phyloP scores from a whole-genome alignment of 139 green algal genomes.

The Chlamydomonas urium region DNA sequence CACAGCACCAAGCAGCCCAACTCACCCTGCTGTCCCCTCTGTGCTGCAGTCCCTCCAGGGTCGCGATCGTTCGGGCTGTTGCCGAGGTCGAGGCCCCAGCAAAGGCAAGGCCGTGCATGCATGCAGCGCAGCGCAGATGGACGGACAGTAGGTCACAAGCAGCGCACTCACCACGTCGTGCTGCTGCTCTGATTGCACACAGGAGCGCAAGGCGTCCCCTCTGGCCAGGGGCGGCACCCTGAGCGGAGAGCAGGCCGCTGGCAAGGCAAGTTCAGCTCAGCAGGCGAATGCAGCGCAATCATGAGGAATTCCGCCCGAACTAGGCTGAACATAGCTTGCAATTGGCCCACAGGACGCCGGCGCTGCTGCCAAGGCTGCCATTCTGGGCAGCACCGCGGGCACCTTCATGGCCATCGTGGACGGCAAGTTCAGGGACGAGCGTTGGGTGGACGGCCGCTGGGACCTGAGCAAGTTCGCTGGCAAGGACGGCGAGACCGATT shows the following conservation, averaged over 20 bases:
- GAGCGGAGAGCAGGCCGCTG: constrained; percentile 55
- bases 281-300: neutral
- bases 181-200: neutral
- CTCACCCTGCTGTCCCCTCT: no score
- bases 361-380: constrained; percentile 21
- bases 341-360: constrained; percentile 40
- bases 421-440: constrained; percentile 76
- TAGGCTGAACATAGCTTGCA: neutral
- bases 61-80: constrained; percentile 1
- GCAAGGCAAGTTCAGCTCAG: constrained; percentile 52
- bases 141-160: no score
- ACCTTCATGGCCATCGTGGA: constrained; percentile 60
- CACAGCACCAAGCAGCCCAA: no score
- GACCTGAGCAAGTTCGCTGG: constrained; percentile 55
- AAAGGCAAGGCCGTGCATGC: neutral
- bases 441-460: constrained; percentile 80
- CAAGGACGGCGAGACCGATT: constrained; percentile 35
- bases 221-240: constrained; percentile 71
- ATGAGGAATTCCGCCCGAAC: neutral
- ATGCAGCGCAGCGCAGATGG: neutral
- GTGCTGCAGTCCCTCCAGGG: no score
- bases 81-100: constrained; percentile 7
- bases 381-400: neutral
- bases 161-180: neutral
- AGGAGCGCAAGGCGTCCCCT: constrained; percentile 57